Evolutionary conservation across 306 rosid species (phyloP).

Genomic region (Acacia melanoxylon): DNA sequence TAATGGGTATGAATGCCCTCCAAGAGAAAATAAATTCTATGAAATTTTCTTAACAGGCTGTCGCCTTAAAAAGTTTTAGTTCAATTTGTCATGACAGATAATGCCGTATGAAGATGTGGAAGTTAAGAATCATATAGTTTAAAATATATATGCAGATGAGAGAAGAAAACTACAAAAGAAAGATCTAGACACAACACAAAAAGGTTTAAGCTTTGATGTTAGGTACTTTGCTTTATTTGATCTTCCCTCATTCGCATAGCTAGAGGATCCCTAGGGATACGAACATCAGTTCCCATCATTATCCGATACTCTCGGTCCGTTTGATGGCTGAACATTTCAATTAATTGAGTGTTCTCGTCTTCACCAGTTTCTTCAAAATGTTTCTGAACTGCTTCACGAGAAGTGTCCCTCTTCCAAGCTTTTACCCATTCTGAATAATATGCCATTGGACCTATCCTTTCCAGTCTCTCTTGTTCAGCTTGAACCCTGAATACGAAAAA

Average conservation of each 20-base stretch:
- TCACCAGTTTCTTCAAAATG: conserved; percentile 96
- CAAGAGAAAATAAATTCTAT: neutral
- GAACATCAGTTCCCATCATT: conserved; percentile 98
- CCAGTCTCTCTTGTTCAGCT: conserved; percentile 76
- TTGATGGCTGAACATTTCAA: conserved; percentile 84
- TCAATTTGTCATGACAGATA: conserved; percentile 21
- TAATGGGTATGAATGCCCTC: neutral
- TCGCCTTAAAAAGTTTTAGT: conserved; percentile 6
- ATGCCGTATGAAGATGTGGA: conserved; percentile 7
- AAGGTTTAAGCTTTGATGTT: conserved; percentile 40
- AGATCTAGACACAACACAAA: conserved; percentile 28
- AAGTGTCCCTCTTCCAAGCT: conserved; percentile 86
- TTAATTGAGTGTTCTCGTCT: conserved; percentile 76
- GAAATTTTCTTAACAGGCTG: neutral
- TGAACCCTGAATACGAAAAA: conserved; percentile 61
- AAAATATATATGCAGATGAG: conserved; percentile 14
- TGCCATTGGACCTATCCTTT: conserved; percentile 66
- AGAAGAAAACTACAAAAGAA: conserved; percentile 22
- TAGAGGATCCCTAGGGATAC: conserved; percentile 85
- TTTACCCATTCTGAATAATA: conserved; percentile 97
- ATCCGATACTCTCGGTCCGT: conserved; percentile 90
- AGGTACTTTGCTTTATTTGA: conserved; percentile 92
- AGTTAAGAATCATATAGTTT: neutral
- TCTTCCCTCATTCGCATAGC: conserved; percentile 96
- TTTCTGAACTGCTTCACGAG: conserved; percentile 78